A percentile compares a stretch with the other conserved stretches of the same genome.
Evolutionary conservation across 2,329 filamentous ascomycete species (phyloP).

Genomic region (Sporothrix phasma): DNA sequence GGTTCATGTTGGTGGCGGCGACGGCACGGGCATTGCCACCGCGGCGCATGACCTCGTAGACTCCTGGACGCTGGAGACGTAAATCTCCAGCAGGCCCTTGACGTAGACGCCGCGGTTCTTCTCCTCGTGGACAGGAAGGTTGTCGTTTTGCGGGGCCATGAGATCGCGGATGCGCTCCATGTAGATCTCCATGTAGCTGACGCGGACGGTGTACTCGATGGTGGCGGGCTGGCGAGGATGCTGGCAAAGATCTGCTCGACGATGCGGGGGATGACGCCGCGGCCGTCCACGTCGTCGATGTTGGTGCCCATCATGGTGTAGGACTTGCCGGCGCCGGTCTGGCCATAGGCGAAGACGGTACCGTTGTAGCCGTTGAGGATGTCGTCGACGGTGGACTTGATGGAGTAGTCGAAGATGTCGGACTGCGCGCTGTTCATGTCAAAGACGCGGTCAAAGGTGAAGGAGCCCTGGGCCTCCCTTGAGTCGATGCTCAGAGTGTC

Average conservation of each 20-base stretch:
- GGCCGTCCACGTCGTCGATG: conserved; percentile 79
- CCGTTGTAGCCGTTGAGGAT: conserved; percentile 99
- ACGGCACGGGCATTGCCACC: conserved; percentile 86
- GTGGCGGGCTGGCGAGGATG: conserved; percentile 82
- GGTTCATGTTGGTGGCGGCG: conserved; percentile 97
- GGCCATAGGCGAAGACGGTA: conserved; percentile 96
- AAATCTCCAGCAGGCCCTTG: conserved; percentile 88
- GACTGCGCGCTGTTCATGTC: conserved; percentile 82
- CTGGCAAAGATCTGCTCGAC: conserved; percentile 96
- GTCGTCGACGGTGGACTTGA: conserved; percentile 90
- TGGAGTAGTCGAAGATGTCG: conserved; percentile 97
- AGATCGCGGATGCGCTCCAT: conserved; percentile 98
- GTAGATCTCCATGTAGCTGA: conserved; percentile 99
- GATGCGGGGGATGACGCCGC: conserved; percentile 93
- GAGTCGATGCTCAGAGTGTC: conserved; percentile 84
- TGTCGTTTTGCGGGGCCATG: conserved; percentile 85
- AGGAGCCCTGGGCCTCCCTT: conserved; percentile 69
- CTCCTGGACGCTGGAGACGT: conserved; percentile 93
- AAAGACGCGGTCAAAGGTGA: conserved; percentile 97
- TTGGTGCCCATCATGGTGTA: conserved; percentile 98
- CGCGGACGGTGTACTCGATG: conserved; percentile 96
- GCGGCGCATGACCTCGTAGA: conserved; percentile 92
- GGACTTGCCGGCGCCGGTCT: conserved; percentile 96
- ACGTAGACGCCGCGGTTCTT: conserved; percentile 95
- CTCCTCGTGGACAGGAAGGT: conserved; percentile 94